Conservation (phyloP, 768 basidiomycete genomes). For the Hericium rajendrae region DNA sequence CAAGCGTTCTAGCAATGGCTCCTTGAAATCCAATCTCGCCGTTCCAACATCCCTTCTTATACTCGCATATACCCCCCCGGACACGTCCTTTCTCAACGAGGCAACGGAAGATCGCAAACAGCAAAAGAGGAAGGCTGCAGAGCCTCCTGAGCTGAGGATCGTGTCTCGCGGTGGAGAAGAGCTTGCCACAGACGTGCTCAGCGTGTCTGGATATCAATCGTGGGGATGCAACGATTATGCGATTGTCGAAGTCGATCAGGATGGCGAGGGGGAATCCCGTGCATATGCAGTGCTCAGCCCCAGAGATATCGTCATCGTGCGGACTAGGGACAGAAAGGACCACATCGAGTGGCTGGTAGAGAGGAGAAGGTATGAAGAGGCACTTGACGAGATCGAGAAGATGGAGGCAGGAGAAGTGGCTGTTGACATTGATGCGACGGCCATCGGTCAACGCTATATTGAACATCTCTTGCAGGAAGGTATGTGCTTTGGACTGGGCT, state of each 20-base stretch:
- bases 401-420: slow-evolving; percentile 22
- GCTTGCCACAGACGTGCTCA: slow-evolving; percentile 74
- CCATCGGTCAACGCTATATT: slow-evolving; percentile 82
- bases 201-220: slow-evolving; percentile 64
- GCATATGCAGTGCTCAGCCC: slow-evolving; percentile 84
- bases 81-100: slow-evolving; percentile 58
- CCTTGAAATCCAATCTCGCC: slow-evolving; percentile 16
- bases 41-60: slow-evolving; percentile 68
- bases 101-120: slow-evolving; percentile 58
- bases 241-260: slow-evolving; percentile 41
- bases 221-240: slow-evolving; percentile 93
- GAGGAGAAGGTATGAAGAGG: slow-evolving; percentile 78
- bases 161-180: slow-evolving; percentile 87
- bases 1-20: slow-evolving; percentile 16
- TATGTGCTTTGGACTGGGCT: slow-evolving; percentile 20
- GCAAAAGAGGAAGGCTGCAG: slow-evolving; percentile 76
- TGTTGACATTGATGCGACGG: slow-evolving; percentile 41
- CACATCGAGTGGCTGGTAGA: slow-evolving; percentile 92
- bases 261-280: slow-evolving; percentile 23
- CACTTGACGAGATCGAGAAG: slow-evolving; percentile 67
- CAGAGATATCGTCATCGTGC: slow-evolving; percentile 78
- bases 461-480: slow-evolving; percentile 78
- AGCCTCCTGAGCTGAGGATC: slow-evolving; percentile 90
- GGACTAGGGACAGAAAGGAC: slow-evolving; percentile 78
- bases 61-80: slow-evolving; percentile 80